These are phyloP conservation scores for Trypanosoma mega DNA, from an alignment of 208 protist species.

Conservation along the genomic window DNA sequence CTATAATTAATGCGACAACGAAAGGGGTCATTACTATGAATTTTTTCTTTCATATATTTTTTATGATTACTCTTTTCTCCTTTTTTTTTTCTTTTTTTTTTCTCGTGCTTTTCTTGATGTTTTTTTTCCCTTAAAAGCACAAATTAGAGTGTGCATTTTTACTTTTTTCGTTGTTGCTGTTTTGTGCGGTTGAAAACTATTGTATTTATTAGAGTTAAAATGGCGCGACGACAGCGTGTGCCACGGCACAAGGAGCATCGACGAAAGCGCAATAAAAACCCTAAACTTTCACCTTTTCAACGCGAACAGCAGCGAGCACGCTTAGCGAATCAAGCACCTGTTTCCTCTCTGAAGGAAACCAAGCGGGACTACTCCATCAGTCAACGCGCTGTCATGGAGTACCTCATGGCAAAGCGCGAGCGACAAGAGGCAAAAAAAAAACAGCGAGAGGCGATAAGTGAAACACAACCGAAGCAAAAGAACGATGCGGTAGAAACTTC, in stretches of 20 bases:
- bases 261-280: constrained; percentile 77
- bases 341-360: constrained; percentile 28
- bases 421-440: constrained; percentile 31
- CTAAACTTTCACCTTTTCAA: constrained; percentile 87
- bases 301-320: constrained; percentile 65
- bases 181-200: too few species aligned
- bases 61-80: constrained; percentile 23
- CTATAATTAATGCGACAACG: too few species aligned
- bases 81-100: constrained; percentile 24
- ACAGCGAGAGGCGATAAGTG: constrained; percentile 12
- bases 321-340: constrained; percentile 80
- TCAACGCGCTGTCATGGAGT: constrained; percentile 59
- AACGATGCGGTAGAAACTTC: not conserved
- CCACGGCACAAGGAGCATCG: constrained; percentile 72
- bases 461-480: constrained; percentile 5
- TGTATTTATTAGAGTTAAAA: too few species aligned
- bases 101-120: constrained; percentile 7
- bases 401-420: constrained; percentile 45
- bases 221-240: constrained; percentile 76
- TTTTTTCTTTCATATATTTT: constrained; percentile 10
- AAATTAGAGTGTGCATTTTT: too few species aligned
- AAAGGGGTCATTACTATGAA: not conserved
- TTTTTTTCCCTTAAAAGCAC: not conserved
- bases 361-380: constrained; percentile 57
- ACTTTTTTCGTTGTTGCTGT: not conserved